A percentile compares a stretch with the other conserved stretches of the same genome.
Conservation (phyloP, 2,329 filamentous ascomycete species). For the Fusarium sterilihyphosum region DNA sequence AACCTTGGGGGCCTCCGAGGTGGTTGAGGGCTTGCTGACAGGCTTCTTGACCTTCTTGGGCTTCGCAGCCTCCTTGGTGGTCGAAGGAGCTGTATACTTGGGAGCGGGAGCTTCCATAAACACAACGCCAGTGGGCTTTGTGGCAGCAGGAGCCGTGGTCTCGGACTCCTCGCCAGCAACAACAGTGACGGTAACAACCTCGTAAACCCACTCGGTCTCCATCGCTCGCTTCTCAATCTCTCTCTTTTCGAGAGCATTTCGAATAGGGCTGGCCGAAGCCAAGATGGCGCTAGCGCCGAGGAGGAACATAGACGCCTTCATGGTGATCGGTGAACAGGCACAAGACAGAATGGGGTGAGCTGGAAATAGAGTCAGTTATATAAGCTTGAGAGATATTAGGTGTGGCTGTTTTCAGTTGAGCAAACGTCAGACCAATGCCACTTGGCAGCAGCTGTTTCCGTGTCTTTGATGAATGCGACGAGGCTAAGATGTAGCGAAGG, state of each 20-base stretch:
- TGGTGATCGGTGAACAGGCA: constrained; percentile 48
- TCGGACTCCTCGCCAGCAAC: constrained; percentile 45
- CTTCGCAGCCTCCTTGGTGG: constrained; percentile 15
- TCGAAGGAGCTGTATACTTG: background rate
- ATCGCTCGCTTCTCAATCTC: constrained; percentile 52
- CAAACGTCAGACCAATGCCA: constrained; percentile 19
- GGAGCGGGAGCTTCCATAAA: constrained; percentile 36
- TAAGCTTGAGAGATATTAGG: constrained; percentile 16
- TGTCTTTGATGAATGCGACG: constrained; percentile 32
- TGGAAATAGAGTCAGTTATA: constrained; percentile 38
- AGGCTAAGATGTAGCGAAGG: constrained; percentile 14
- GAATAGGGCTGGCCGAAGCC: constrained; percentile 55
- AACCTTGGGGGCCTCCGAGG: constrained; percentile 22
- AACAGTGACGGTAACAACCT: constrained; percentile 58
- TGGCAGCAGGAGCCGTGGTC: constrained; percentile 24
- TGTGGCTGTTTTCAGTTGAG: constrained; percentile 32
- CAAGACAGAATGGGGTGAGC: constrained; percentile 20
- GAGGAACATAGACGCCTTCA: constrained; percentile 62
- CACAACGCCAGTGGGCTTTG: constrained; percentile 31
- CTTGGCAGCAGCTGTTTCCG: constrained; percentile 35
- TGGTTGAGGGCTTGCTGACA: constrained; percentile 21
- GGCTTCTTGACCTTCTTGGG: constrained; percentile 20
- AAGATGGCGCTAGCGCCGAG: constrained; percentile 57
- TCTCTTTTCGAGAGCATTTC: constrained; percentile 51
- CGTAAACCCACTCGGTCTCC: constrained; percentile 54